These are phyloP conservation scores for Pseudohalonectria lignicola DNA, from an alignment of 2,329 filamentous ascomycete species.

Conservation along the genomic window DNA sequence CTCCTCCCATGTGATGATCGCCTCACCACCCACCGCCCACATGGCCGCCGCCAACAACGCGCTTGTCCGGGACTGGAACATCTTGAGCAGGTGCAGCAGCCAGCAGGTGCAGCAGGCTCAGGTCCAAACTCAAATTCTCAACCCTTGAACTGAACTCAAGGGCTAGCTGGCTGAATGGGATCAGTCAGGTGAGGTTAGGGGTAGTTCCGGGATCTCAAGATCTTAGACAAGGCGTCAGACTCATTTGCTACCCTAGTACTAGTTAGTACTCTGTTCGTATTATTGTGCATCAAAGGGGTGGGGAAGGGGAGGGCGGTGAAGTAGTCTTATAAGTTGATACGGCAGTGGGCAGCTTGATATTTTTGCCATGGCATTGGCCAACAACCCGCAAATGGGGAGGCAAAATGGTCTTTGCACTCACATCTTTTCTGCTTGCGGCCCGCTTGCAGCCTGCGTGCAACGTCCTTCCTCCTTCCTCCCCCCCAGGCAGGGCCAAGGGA, in stretches of 20 bases:
- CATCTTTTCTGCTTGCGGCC: background rate
- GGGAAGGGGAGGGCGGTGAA: background rate
- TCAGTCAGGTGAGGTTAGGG: too few species aligned
- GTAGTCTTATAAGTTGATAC: too few species aligned
- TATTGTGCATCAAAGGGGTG: background rate
- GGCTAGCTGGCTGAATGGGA: too few species aligned
- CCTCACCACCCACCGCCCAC: background rate
- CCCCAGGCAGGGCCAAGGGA: background rate
- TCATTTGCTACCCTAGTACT: background rate
- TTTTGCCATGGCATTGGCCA: too few species aligned
- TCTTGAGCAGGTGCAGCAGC: too few species aligned
- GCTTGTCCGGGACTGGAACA: background rate
- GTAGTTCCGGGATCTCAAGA: background rate
- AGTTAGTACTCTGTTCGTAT: background rate
- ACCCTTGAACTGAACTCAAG: too few species aligned
- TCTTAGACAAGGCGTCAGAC: background rate
- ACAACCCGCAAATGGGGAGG: background rate
- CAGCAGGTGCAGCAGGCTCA: too few species aligned
- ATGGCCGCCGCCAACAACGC: background rate
- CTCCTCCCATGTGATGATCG: constrained; percentile 40
- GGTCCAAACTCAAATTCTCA: too few species aligned
- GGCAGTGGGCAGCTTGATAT: too few species aligned
- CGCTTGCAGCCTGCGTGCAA: background rate
- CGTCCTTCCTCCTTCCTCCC: too few species aligned
- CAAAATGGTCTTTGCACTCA: background rate